Percentiles rank a stretch among this genome's conserved stretches.
Conservation (phyloP, 2,329 filamentous ascomycete genomes). For the Diplocarpon mali region DNA sequence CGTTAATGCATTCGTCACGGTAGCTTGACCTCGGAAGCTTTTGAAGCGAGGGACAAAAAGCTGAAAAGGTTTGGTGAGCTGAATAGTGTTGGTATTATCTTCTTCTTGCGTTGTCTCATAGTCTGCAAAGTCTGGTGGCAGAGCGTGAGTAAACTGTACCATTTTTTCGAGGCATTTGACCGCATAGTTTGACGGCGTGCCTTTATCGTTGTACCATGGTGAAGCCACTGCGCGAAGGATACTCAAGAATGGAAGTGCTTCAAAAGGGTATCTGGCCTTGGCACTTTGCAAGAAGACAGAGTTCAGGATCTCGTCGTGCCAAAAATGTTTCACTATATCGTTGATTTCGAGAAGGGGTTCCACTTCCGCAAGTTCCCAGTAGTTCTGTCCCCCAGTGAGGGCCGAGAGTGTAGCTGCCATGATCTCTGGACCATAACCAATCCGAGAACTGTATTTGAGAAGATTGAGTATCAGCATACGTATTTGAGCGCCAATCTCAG, state of each 20-base stretch:
- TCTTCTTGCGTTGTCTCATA: conserved; percentile 78
- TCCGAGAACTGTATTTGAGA: conserved; percentile 22
- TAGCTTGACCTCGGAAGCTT: conserved; percentile 2
- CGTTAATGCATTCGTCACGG: conserved; percentile 11
- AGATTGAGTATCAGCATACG: conserved; percentile 27
- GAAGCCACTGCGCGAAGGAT: conserved; percentile 56
- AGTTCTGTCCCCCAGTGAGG: conserved; percentile 22
- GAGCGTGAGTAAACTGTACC: conserved; percentile 54
- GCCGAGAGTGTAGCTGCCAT: conserved; percentile 25
- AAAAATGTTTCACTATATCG: conserved; percentile 37
- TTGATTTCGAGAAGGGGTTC: conserved; percentile 32
- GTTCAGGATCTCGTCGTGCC: conserved; percentile 6
- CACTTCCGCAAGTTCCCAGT: conserved; percentile 25
- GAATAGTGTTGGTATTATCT: conserved; percentile 71
- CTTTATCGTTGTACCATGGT: conserved; percentile 25
- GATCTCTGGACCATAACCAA: conserved; percentile 28
- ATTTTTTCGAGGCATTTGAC: conserved; percentile 47
- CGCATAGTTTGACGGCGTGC: conserved; percentile 34
- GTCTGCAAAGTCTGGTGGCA: conserved; percentile 60
- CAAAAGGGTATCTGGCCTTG: conserved; percentile 71
- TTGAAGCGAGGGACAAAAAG: conserved; percentile 42
- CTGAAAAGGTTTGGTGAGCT: conserved; percentile 51
- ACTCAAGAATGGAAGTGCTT: conserved; percentile 67
- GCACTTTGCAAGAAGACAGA: conserved; percentile 47
- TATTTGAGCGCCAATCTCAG: conserved; percentile 28